Evolutionary conservation across 2,329 filamentous ascomycete species (phyloP), one percentile per base, ranked within the genome.

Genomic region (Alternaria hordeiaustralica): DNA sequence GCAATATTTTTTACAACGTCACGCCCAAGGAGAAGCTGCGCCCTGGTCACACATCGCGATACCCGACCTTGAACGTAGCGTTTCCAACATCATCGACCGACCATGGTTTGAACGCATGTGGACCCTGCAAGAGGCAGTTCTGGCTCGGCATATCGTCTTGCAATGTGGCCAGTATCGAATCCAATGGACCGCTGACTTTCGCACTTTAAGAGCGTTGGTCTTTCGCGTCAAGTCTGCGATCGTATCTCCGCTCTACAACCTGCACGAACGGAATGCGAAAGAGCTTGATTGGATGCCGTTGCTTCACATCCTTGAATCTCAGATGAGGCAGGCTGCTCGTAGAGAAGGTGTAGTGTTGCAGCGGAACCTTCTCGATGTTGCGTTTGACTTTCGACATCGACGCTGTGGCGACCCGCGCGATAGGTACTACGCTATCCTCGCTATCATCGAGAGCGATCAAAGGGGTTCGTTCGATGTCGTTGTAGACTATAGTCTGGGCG

Each of bases 211-310:
- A 9, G 7, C 33, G 4, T n/a, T 36, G 3, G 33, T 36, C 7
- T 36, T 36, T 10, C 33, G 33, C 7, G 15, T 36, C 6, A 9
- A 36, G 15, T 36, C 33, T 5, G 33, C 33, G 1, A n/a, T 36
- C 15, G 5, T 36, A 36, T 36, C 33, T 5, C 33, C 33, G 15
- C 15, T 36, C 15, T 36, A 36, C 33, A 36, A 36, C 2, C 33
- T n/a, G 3, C 33, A 36, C 2, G 7, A 36, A 2, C 2, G 6
- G 2, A 0, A n/a, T 36, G 33, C 3, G 5, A 4, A 36, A 9
- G 33, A 36, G 4, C 33, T 5, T 2, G 33, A 36, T n/a, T 36
- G 33, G 33, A 36, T 2, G 8, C 5, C 33, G 2, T 30, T 50
- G 11, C 46, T 50, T 0, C 3, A 20, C 2, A 50, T 30, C 6